Evolutionary conservation across 495 filamentous ascomycete species (phyloP).

Genomic region (Aspergillus sclerotioniger): DNA sequence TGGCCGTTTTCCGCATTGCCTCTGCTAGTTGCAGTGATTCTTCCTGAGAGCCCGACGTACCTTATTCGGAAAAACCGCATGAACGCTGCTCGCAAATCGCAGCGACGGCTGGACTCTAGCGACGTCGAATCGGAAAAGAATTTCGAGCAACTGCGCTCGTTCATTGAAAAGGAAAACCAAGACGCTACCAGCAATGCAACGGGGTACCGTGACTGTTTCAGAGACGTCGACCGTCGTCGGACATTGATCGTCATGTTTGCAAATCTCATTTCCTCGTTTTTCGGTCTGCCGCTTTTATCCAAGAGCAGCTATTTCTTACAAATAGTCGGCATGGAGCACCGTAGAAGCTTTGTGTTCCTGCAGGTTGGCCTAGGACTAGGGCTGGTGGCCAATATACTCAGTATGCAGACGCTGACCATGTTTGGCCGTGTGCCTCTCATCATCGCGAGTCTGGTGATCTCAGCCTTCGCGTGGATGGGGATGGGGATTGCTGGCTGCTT

Average conservation of each 20-base stretch:
- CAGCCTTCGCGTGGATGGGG: conserved; percentile 27
- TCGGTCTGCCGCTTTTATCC: conserved; percentile 32
- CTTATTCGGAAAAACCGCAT: conserved; percentile 62
- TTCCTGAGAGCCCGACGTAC: conserved; percentile 78
- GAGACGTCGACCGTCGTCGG: conserved; percentile 40
- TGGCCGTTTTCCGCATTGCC: conserved; percentile 47
- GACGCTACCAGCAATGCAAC: conserved; percentile 13
- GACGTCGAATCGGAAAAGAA: conserved; percentile 13
- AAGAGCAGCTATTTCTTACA: conserved; percentile 37
- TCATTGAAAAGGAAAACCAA: conserved; percentile 27
- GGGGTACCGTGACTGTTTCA: conserved; percentile 43
- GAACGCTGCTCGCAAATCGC: conserved; percentile 51
- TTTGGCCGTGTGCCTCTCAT: conserved; percentile 31
- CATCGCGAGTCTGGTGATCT: conserved; percentile 13
- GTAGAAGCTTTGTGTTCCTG: conserved; percentile 30
- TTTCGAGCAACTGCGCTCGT: conserved; percentile 22
- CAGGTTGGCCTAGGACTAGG: conserved; percentile 33
- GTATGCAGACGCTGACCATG: conserved; percentile 26
- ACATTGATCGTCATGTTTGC: conserved; percentile 49
- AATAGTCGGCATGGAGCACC: conserved; percentile 31
- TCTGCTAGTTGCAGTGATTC: conserved; percentile 60
- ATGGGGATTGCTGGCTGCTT: conserved; percentile 38
- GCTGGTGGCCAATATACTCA: conserved; percentile 29
- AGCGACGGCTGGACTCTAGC: conserved; percentile 19
- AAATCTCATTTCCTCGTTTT: conserved; percentile 27